Evolutionary conservation across 1,284 basidiomycete genomes (phyloP).

Genomic region (Xerocomus nothofagi): DNA sequence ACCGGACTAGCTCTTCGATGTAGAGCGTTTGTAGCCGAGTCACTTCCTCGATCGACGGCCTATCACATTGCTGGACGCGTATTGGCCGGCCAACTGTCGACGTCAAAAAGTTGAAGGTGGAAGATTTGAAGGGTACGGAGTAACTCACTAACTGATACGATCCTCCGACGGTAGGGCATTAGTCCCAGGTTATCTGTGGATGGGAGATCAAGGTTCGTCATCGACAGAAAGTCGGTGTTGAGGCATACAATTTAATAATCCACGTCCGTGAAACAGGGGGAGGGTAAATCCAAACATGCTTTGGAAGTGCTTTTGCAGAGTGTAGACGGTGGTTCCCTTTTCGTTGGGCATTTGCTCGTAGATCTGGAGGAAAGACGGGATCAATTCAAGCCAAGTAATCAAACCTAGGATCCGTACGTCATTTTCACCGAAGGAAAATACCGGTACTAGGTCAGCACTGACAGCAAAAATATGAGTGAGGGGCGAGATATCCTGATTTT

Average conservation of each 20-base stretch:
- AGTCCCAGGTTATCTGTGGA: conserved; percentile 79
- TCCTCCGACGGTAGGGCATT: conserved; percentile 92
- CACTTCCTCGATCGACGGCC: conserved; percentile 82
- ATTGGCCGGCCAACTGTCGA: conserved; percentile 83
- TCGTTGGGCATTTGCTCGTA: conserved; percentile 96
- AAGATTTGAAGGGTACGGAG: not conserved
- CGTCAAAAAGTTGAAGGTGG: not conserved
- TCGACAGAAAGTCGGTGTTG: not conserved
- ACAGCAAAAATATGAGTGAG: not conserved
- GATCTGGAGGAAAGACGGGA: conserved; percentile 53
- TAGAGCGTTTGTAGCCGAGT: conserved; percentile 82
- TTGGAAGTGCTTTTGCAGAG: conserved; percentile 88
- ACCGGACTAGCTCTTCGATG: conserved; percentile 91
- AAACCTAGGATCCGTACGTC: conserved; percentile 61
- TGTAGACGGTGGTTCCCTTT: conserved; percentile 87
- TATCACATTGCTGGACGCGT: conserved; percentile 71
- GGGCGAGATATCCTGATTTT: not conserved
- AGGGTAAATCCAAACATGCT: conserved; percentile 92
- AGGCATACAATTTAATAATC: conserved; percentile 83
- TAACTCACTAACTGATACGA: conserved; percentile 89
- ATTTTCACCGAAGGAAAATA: conserved; percentile 98
- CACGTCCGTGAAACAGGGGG: conserved; percentile 92
- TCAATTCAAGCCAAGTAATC: not conserved
- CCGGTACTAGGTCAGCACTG: conserved; percentile 90
- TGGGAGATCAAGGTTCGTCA: not conserved